These are phyloP conservation scores for Cucurbita moschata DNA, from an alignment of 306 rosid species.

Conservation along the genomic window DNA sequence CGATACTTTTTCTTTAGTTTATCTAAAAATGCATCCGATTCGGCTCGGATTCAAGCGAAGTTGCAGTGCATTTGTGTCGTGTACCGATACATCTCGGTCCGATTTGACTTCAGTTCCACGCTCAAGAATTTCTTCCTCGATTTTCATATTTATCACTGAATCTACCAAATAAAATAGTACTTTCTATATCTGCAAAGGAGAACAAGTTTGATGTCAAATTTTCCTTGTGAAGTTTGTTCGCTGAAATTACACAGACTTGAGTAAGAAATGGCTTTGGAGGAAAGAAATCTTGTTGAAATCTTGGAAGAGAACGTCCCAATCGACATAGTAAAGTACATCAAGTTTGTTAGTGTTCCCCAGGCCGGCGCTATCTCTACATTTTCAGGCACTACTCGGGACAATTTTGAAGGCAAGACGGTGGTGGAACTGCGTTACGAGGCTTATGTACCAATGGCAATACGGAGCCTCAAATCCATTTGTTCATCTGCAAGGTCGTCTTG, in stretches of 20 bases:
- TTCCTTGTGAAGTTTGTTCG: background rate
- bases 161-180: background rate
- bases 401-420: slow-evolving; percentile 68
- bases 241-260: background rate
- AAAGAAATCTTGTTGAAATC: slow-evolving; percentile 51
- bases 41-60: background rate
- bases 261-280: slow-evolving; percentile 49
- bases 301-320: slow-evolving; percentile 37
- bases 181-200: background rate
- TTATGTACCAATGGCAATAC: slow-evolving; percentile 75
- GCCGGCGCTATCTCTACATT: slow-evolving; percentile 89
- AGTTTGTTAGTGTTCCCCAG: slow-evolving; percentile 56
- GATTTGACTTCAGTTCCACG: background rate
- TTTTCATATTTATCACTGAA: background rate
- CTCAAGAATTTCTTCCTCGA: background rate
- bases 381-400: slow-evolving; percentile 76
- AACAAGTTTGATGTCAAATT: background rate
- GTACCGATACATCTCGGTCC: background rate
- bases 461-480: slow-evolving; percentile 51
- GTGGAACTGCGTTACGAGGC: slow-evolving; percentile 75
- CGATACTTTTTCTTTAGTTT: background rate
- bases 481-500: slow-evolving; percentile 63
- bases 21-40: background rate
- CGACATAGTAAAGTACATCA: slow-evolving; percentile 50
- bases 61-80: background rate